Conservation (phyloP, 1,139 yeast species). For the Yamadazyma songkhlaensis region DNA sequence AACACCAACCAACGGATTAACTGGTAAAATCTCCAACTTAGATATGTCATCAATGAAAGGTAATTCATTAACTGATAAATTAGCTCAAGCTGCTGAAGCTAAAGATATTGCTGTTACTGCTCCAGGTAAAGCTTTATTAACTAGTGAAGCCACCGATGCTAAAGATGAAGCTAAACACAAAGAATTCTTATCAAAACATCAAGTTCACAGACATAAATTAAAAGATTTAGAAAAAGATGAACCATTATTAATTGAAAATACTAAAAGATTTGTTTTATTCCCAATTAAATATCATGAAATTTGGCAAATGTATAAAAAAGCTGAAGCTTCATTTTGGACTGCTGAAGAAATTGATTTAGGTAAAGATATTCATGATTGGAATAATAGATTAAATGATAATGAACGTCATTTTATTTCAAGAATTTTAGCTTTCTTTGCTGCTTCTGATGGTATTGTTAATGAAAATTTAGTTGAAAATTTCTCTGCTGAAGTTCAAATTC, state of each 20-base stretch:
- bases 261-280: slow-evolving; percentile 87
- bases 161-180: slow-evolving; percentile 37
- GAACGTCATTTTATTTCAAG: slow-evolving; percentile 89
- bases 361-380: slow-evolving; percentile 91
- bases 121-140: slow-evolving; percentile 9
- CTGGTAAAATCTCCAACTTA: slow-evolving; percentile 44
- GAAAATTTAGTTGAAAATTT: slow-evolving; percentile 96
- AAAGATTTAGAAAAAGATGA: slow-evolving; percentile 82
- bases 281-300: slow-evolving; percentile 97
- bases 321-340: slow-evolving; percentile 99
- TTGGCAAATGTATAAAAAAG: slow-evolving; percentile 98
- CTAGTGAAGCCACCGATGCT: slow-evolving; percentile 13
- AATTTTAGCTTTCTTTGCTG: slow-evolving; percentile 96
- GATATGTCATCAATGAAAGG: slow-evolving; percentile 36
- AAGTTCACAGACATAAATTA: slow-evolving; percentile 66
- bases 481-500: slow-evolving; percentile 93
- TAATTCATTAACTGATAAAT: slow-evolving; percentile 40
- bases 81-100: slow-evolving; percentile 45
- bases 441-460: slow-evolving; percentile 96
- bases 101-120: slow-evolving; percentile 37
- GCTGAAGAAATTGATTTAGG: slow-evolving; percentile 98
- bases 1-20: slow-evolving; percentile 51
- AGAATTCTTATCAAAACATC: slow-evolving; percentile 57
- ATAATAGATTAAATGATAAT: slow-evolving; percentile 74
- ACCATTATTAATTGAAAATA: slow-evolving; percentile 84